These are phyloP conservation scores for Trypanosoma platydactyli DNA, from an alignment of 208 protist species.

Conservation along the genomic window DNA sequence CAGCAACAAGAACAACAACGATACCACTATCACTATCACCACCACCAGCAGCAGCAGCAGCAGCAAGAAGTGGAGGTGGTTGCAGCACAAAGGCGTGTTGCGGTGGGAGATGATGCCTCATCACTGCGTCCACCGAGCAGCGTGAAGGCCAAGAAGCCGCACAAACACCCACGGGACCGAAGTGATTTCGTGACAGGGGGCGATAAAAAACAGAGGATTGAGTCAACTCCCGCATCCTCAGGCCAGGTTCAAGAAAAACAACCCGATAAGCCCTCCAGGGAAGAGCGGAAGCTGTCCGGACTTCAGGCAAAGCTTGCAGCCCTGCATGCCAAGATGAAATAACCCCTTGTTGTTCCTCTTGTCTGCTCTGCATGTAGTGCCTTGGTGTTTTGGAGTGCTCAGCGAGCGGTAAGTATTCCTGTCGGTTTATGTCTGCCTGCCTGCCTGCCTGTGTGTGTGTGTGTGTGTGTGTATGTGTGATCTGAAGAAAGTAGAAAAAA, in stretches of 20 bases:
- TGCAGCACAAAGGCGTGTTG: neutral
- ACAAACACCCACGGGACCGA: slow-evolving; percentile 7
- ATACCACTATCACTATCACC: neutral
- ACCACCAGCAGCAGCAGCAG: slow-evolving; percentile 1
- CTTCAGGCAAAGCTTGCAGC: slow-evolving; percentile 82
- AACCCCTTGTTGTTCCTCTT: neutral
- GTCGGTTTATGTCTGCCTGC: too few relatives aligned
- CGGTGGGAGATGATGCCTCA: slow-evolving; percentile 8
- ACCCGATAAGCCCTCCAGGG: slow-evolving; percentile 60
- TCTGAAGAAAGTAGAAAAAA: too few relatives aligned
- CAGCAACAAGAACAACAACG: neutral
- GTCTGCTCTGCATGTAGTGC: too few relatives aligned
- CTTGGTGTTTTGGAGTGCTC: too few relatives aligned
- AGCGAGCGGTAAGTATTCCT: neutral
- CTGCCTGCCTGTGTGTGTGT: slow-evolving; percentile 20
- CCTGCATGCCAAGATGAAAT: slow-evolving; percentile 78
- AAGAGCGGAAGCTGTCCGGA: slow-evolving; percentile 79
- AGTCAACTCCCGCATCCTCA: slow-evolving; percentile 1
- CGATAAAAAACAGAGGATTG: slow-evolving; percentile 23
- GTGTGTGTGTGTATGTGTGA: neutral
- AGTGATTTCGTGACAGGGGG: neutral
- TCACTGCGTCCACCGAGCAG: neutral
- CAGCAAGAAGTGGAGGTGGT: too few relatives aligned
- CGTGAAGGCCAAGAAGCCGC: neutral
- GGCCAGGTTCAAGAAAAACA: neutral